Base-by-base conservation (phyloP, 1,139 yeast species). In the Blastobotrys capitulatus region DNA sequence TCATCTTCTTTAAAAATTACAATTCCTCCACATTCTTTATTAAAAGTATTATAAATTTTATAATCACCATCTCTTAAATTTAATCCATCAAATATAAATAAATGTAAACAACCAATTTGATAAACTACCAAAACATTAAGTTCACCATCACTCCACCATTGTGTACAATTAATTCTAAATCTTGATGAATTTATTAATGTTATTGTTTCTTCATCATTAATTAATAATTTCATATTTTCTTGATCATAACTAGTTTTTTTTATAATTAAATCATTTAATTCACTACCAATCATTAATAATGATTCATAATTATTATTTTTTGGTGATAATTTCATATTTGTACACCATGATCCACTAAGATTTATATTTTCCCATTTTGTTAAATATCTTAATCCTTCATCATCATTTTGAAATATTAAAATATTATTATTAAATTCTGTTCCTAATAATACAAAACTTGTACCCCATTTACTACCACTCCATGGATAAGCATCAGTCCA, bases 401-500 rank as follows among this genome's bases (percentile, higher is more conserved):
- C 47, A 37, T 54, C 54, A 29, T 49, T 46, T 39, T 53, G 52
- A 44, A 54, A 58, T 15, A 55, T 35, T 18, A 49, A 45, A 8
- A 58, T 38, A 9, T 46, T 34, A 5, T 60, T 59, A 8, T 19
- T 9, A 1, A 46, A 32, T 41, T 59, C 61, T 3, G 52, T 45
- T 8, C 61, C 62, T 19, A 58, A 38, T 7, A 58, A 51, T 15
- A 58, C 35, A 29, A 52, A 55, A 7, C 56, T 46, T 7, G 56
- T 50, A 8, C 62, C 62, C 62, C 62, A 59, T 25, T 48, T 47
- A 26, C 47, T 44, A 37, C 42, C 42, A 1, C 40, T 43, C 18
- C 38, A 42, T 6, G 49, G 46, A 20, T 47, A 41, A 22, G 40
- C 44, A 9, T 43, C 37, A 10, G 57, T 52, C 54, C 57, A 54